A percentile compares a stretch with the other conserved stretches of the same genome.
Conservation (phyloP, 108 stramenopile species). For the Fragilariopsis cylindrus region DNA sequence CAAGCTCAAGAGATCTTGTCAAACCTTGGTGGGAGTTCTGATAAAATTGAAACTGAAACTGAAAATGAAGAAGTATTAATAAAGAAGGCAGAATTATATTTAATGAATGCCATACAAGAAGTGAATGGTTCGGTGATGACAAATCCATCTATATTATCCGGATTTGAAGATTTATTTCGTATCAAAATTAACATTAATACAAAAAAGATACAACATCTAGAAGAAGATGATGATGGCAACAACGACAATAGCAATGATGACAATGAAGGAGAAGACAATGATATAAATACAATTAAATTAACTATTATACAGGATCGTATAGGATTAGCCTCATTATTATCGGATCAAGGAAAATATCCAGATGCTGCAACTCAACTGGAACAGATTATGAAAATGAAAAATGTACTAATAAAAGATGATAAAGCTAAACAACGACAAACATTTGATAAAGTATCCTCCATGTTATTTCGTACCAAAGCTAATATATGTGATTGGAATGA, state of each 20-base stretch:
- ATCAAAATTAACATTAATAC: constrained; percentile 23
- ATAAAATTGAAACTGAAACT: no score
- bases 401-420: neutral
- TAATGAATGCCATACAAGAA: neutral
- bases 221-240: no score
- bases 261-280: constrained; percentile 1
- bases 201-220: neutral
- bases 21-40: no score
- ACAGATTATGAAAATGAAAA: constrained; percentile 7
- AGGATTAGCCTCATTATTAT: constrained; percentile 49
- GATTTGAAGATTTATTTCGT: constrained; percentile 40
- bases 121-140: neutral
- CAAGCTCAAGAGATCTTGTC: no score
- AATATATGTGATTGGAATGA: constrained; percentile 49
- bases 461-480: constrained; percentile 51
- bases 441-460: constrained; percentile 38
- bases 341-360: constrained; percentile 52
- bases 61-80: no score
- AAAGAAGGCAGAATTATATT: neutral
- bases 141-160: neutral
- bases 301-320: constrained; percentile 52
- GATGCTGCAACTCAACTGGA: constrained; percentile 44
- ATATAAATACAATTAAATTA: neutral
- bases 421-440: constrained; percentile 14
- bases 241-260: constrained; percentile 22